Conservation (phyloP, 441 rosid species). For the Melastoma candidum region DNA sequence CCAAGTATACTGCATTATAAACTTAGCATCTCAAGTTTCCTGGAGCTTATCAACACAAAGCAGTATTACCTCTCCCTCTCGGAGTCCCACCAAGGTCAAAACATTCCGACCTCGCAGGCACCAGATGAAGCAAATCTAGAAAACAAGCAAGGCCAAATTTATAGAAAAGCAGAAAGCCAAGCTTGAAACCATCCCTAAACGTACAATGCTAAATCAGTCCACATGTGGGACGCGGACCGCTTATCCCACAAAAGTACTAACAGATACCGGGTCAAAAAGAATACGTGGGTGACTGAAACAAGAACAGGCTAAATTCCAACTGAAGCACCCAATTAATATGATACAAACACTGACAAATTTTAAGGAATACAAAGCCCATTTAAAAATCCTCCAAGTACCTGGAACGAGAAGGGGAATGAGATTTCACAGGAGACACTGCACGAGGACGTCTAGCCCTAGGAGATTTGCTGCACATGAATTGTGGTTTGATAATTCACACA, state of each 20-base stretch:
- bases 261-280: no score
- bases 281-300: no score
- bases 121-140: conserved; percentile 70
- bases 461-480: conserved; percentile 39
- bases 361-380: not conserved
- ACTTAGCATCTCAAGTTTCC: conserved; percentile 4
- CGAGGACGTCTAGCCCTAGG: not conserved
- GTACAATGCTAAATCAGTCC: not conserved
- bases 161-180: conserved; percentile 27
- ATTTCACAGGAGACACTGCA: conserved; percentile 1
- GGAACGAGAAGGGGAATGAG: not conserved
- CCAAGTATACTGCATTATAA: conserved; percentile 18
- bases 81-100: conserved; percentile 71
- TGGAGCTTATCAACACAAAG: conserved; percentile 32
- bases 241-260: no score
- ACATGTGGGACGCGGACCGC: no score
- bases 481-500: not conserved
- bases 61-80: conserved; percentile 49
- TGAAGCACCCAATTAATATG: conserved; percentile 10
- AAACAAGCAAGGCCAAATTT: conserved; percentile 57
- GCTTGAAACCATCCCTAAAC: conserved; percentile 20
- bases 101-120: conserved; percentile 52
- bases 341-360: not conserved
- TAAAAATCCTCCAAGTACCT: conserved; percentile 1
- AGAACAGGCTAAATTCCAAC: no score